These are phyloP conservation scores for Xylariaceae sp. DNA, from an alignment of 2,329 filamentous ascomycete species.

Conservation along the genomic window DNA sequence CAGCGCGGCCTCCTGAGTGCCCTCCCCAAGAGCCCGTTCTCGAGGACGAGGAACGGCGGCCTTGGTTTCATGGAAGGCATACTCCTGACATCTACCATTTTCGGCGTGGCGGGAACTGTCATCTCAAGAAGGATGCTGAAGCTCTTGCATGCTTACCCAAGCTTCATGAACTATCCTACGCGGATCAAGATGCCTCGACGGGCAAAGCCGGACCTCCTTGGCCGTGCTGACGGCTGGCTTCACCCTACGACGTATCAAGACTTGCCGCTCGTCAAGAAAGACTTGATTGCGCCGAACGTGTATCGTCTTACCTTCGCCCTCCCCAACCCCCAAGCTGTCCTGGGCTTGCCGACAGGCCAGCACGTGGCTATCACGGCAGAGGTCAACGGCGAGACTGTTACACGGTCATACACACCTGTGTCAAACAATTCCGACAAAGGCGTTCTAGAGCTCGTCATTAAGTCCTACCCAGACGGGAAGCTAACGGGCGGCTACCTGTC, in stretches of 20 bases:
- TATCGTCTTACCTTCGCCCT: slow-evolving; percentile 47
- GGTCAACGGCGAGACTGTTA: slow-evolving; percentile 42
- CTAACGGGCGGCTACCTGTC: slow-evolving; percentile 48
- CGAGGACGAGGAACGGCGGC: slow-evolving; percentile 16
- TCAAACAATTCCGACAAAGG: slow-evolving; percentile 49
- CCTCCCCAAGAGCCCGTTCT: not conserved
- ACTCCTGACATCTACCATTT: slow-evolving; percentile 32
- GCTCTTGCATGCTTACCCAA: slow-evolving; percentile 30
- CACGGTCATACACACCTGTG: slow-evolving; percentile 51
- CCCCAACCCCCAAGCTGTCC: slow-evolving; percentile 39
- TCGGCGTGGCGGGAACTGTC: slow-evolving; percentile 31
- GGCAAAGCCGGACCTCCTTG: slow-evolving; percentile 36
- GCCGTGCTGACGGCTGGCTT: slow-evolving; percentile 42
- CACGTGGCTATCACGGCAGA: slow-evolving; percentile 50
- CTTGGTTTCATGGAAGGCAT: slow-evolving; percentile 37
- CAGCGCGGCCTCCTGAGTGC: slow-evolving; percentile 3
- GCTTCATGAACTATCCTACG: slow-evolving; percentile 33
- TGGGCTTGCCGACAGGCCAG: slow-evolving; percentile 55
- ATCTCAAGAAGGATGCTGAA: slow-evolving; percentile 29
- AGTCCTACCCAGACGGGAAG: slow-evolving; percentile 47
- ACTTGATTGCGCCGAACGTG: slow-evolving; percentile 38
- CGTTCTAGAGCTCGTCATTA: slow-evolving; percentile 47
- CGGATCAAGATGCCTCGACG: slow-evolving; percentile 38
- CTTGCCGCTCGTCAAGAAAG: slow-evolving; percentile 42
- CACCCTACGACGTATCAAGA: slow-evolving; percentile 44